Percentiles rank a stretch among this genome's conserved stretches.
Evolutionary conservation across 2,329 filamentous ascomycete species (phyloP).

Genomic region (Myriosclerotinia duriaeana): DNA sequence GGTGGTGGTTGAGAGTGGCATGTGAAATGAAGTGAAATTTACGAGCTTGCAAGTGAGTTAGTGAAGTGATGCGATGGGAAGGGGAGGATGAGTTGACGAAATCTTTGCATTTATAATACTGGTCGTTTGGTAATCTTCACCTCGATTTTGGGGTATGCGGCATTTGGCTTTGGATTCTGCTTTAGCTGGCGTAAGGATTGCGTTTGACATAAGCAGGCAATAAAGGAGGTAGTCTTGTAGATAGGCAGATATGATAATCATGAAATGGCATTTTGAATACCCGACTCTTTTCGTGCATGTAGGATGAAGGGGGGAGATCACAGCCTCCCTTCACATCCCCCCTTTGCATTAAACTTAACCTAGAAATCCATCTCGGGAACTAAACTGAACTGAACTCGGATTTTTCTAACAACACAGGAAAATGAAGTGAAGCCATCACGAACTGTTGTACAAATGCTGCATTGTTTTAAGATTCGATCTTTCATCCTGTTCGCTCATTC

Average conservation of each 20-base stretch:
- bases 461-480: not conserved
- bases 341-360: not conserved
- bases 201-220: no score
- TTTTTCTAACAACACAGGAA: not conserved
- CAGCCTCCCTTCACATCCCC: no score
- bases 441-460: constrained; percentile 14
- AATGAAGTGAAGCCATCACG: not conserved
- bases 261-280: no score
- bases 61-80: not conserved
- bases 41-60: not conserved
- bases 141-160: no score
- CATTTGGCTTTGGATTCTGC: not conserved
- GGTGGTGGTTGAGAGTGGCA: constrained; percentile 35
- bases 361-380: not conserved
- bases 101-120: no score
- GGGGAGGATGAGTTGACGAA: not conserved
- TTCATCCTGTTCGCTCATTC: not conserved
- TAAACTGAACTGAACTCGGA: not conserved
- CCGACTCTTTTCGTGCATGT: no score
- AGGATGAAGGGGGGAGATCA: no score
- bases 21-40: constrained; percentile 27
- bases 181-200: not conserved
- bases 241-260: no score
- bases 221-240: no score
- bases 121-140: no score